Evolutionary conservation across 2,329 filamentous ascomycete species (phyloP), one percentile per base, ranked within the genome.

Genomic region (Coleophoma crateriformis): DNA sequence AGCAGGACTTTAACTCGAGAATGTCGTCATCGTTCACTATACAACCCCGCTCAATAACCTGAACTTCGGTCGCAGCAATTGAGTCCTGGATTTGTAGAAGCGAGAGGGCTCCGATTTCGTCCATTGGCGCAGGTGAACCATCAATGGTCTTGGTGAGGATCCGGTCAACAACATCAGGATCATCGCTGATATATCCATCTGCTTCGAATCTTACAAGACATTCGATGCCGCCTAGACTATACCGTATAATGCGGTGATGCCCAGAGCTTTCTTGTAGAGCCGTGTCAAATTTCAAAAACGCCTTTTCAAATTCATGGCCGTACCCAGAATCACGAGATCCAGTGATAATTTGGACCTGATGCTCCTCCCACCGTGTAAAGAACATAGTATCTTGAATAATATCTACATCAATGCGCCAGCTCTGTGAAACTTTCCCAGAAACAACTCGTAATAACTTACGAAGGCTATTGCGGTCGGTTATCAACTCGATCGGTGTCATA

Each of bases 341-440:
- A 19, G 55, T 47, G 13, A 56, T 52, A 45, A 35, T 47, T 32
- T 51, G 48, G 13, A 22, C 22, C n/a, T 56, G 49, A 13, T 48
- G 55, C 35, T 47, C 45, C 35, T 64, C 64, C 41, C 60, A 62
- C 5, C 64, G 59, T 32, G 53, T 61, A 13, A 70, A 57, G 40
- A 70, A 60, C 2, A 68, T 57, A 11, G 67, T 68, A 7, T 61
- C 53, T 7, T 60, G 52, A 7, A 68, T 52, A 34, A 68, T 51
- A 37, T 66, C 52, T 7, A 67, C 52, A 39, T 65, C 63, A 44
- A 68, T 62, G 20, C 60, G 57, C 47, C 65, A 68, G n/a, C 49
- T 51, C 19, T 64, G 54, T 7, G 43, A 48, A 13, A 37, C 17
- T 17, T 59, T 58, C 8, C 58, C 60, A 10, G 49, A 54, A 17